Base-by-base conservation (phyloP, 768 basidiomycete genomes). In the Rhodotorula kratochvilovae region DNA sequence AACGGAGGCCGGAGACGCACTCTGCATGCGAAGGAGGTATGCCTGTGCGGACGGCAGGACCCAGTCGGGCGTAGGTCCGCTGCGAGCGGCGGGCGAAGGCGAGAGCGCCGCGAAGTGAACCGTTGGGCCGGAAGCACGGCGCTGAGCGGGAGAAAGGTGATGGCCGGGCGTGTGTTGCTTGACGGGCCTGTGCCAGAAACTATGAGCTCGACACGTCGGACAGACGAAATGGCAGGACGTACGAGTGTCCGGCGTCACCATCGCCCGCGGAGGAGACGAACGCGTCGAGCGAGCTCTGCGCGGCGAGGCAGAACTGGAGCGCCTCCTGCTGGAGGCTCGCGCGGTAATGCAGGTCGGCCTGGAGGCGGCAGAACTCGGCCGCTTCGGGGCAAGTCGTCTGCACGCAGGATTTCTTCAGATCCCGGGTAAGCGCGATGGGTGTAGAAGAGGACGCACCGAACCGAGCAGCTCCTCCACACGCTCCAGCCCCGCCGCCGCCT, bases 401-500 rank as follows among this genome's bases (percentile, higher is more conserved):
- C 88, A 33, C 81, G 81, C 45, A 90, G 35, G 50, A 6, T 2
- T 12, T 19, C 21, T 16, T 31, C 21, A 53, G 21, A 1, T 7
- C 23, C 19, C 15, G 13, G 12, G 12, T 3, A 16, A 88, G 83
- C 55, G 82, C 81, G 42, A 87, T 85, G 85, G 12, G 31, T 23
- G 36, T 5, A 39, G 35, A 42, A 55, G 5, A 16, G 36, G 23
- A 57, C 67, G 66, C 43, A 85, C 81, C 48, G 84, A 82, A 25
- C 83, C 79, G 59, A 87, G 77, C 16, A 85, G 72, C 64, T 79
- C 81, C 1, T 82, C 84, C 5, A 86, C 88, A 71, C 81, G 81
- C 33, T 82, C 80, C 23, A 95, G 81, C 29, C 82, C 84, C 29
- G 82, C 83, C 25, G 84, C 82, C 4, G 87, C 89, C 33, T 86